Conservation (phyloP, 495 filamentous ascomycete species). For the Entonaema liquescens region DNA sequence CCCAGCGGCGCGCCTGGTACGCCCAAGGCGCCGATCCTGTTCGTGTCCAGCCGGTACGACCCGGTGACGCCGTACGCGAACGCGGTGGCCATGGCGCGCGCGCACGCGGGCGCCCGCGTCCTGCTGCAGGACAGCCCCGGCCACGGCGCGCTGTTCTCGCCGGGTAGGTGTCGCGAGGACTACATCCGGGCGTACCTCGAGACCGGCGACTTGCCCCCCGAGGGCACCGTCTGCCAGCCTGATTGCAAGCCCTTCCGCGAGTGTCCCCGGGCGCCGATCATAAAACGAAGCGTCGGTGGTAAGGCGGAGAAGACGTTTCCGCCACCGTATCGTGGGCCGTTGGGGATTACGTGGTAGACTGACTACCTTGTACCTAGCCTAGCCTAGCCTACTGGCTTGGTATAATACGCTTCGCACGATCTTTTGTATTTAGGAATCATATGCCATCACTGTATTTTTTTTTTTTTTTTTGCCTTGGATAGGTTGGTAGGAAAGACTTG, state of each 20-base stretch:
- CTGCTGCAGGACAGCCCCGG: conserved; percentile 44
- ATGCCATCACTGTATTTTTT: no score
- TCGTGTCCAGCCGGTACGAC: conserved; percentile 44
- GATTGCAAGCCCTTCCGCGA: conserved; percentile 38
- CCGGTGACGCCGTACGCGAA: conserved; percentile 47
- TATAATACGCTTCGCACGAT: no score
- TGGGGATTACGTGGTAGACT: not conserved
- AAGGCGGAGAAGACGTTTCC: not conserved
- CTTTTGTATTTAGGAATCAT: no score
- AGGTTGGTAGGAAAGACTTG: no score
- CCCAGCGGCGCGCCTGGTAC: not conserved
- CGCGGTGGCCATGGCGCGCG: conserved; percentile 39
- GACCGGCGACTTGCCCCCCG: conserved; percentile 41
- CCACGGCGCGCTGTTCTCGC: conserved; percentile 36
- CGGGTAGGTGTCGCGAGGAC: conserved; percentile 39
- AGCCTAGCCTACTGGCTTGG: no score
- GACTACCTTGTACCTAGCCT: not conserved
- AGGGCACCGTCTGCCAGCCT: conserved; percentile 37
- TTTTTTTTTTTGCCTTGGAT: no score
- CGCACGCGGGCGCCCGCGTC: conserved; percentile 40
- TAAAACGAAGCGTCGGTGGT: not conserved
- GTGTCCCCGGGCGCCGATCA: not conserved
- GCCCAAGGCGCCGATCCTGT: conserved; percentile 44
- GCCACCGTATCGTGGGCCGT: not conserved
- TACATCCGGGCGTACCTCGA: conserved; percentile 42